These are phyloP conservation scores for Rubia peregrina DNA, from an alignment of 305 asterid species.

Conservation along the genomic window DNA sequence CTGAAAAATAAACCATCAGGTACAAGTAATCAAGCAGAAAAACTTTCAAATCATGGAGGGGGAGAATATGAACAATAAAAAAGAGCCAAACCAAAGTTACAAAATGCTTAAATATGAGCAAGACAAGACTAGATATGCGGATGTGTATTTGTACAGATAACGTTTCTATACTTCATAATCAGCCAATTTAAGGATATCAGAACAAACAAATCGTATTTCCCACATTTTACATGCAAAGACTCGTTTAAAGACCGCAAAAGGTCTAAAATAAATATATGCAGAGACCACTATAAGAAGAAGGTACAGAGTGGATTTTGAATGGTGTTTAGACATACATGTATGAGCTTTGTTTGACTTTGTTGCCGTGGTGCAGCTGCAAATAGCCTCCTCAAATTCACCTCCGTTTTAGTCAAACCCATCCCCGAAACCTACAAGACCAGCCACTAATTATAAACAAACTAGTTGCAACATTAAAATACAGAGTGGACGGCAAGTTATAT, in stretches of 20 bases:
- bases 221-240: neutral
- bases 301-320: slow-evolving; percentile 14
- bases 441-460: neutral
- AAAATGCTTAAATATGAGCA: neutral
- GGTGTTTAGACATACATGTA: slow-evolving; percentile 54
- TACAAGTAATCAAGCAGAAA: slow-evolving; percentile 4
- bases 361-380: slow-evolving; percentile 78
- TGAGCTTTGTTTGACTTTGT: slow-evolving; percentile 72
- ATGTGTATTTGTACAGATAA: neutral
- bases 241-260: neutral
- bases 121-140: neutral
- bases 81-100: neutral
- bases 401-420: slow-evolving; percentile 80
- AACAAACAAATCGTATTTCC: neutral
- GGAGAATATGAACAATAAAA: too few species aligned
- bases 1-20: slow-evolving; percentile 29
- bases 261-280: neutral
- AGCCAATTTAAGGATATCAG: neutral
- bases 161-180: neutral
- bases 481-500: neutral
- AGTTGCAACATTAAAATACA: neutral
- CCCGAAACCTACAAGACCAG: neutral
- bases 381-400: slow-evolving; percentile 75
- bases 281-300: neutral
- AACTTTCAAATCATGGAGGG: neutral